A percentile compares a stretch with the other conserved stretches of the same genome.
phyloP scores from a whole-genome alignment of 1,139 yeast species.

The Diutina mesorugosa region DNA sequence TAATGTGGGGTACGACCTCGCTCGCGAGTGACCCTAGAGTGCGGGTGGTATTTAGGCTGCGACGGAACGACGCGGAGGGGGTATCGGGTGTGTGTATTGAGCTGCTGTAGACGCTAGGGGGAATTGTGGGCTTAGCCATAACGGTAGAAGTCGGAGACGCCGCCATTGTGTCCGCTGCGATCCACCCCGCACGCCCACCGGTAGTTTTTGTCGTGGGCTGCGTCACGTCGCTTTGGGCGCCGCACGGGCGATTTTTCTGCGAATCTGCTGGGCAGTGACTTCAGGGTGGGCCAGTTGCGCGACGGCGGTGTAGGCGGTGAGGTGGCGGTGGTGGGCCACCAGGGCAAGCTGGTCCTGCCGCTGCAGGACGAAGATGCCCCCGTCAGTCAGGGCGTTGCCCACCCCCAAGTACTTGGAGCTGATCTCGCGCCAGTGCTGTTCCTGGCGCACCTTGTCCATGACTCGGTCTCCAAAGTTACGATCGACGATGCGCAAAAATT shows the following conservation, averaged over 20 bases:
- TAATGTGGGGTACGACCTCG: too few relatives aligned
- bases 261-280: conserved; percentile 33
- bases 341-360: conserved; percentile 67
- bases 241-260: conserved; percentile 36
- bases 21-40: too few relatives aligned
- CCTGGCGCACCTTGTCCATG: conserved; percentile 49
- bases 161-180: background rate
- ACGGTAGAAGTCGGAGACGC: background rate
- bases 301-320: conserved; percentile 55
- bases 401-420: conserved; percentile 58
- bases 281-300: conserved; percentile 44
- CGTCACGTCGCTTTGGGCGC: background rate
- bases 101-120: background rate
- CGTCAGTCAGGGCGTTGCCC: conserved; percentile 56
- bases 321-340: conserved; percentile 54
- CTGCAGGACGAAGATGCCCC: conserved; percentile 42
- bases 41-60: too few relatives aligned
- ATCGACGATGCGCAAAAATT: background rate
- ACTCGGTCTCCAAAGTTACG: background rate
- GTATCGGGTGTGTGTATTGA: background rate
- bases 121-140: background rate
- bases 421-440: conserved; percentile 45
- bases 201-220: background rate
- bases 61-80: too few relatives aligned
- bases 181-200: background rate